Percentiles rank a stretch among this genome's conserved stretches.
Evolutionary conservation across 345 rosid genomes (phyloP).

Genomic region (Pistacia integerrima): DNA sequence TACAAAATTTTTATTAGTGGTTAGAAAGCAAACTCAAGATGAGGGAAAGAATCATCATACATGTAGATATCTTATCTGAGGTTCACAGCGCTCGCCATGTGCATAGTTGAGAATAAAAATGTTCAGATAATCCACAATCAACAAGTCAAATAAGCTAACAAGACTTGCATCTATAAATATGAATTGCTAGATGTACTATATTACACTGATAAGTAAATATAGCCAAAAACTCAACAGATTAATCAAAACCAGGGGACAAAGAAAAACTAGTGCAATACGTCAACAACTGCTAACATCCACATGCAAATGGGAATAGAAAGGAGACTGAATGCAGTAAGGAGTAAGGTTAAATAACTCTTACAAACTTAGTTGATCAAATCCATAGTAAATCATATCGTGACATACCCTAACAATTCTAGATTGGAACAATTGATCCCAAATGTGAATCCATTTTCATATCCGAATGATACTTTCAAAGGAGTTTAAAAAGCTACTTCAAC

Average conservation of each 20-base stretch:
- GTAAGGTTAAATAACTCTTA: background rate
- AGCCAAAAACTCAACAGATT: background rate
- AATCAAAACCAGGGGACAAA: background rate
- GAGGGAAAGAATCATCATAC: background rate
- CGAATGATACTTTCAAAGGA: background rate
- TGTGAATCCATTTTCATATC: background rate
- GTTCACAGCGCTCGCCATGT: no score
- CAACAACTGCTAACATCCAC: background rate
- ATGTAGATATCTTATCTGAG: background rate
- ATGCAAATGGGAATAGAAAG: background rate
- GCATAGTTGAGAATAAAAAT: background rate
- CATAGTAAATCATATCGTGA: background rate
- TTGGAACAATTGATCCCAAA: background rate
- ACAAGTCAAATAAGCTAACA: background rate
- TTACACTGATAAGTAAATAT: background rate
- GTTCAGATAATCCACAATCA: background rate
- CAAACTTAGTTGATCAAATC: background rate
- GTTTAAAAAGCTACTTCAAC: background rate
- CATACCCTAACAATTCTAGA: background rate
- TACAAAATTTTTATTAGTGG: background rate
- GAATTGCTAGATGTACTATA: background rate
- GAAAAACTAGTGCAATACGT: background rate
- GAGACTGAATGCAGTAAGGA: background rate
- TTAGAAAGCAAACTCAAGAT: slow-evolving; percentile 3
- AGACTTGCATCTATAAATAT: background rate